Conservation (phyloP, 2,329 filamentous ascomycete genomes). For the Arthroderma uncinatum region DNA sequence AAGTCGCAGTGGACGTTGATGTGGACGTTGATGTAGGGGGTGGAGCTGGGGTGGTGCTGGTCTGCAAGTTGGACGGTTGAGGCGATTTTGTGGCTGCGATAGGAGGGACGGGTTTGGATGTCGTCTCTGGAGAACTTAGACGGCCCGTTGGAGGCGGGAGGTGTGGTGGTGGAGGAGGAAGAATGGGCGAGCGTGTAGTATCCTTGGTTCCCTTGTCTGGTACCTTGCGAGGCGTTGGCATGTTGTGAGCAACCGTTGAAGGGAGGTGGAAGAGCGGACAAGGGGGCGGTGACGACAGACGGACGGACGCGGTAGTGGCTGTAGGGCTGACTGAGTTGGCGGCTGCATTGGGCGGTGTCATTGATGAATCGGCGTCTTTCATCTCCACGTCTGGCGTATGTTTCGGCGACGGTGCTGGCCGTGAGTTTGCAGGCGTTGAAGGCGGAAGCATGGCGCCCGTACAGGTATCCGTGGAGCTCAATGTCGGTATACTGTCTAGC, state of each 20-base stretch:
- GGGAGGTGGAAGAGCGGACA: conserved; percentile 17
- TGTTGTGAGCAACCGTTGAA: conserved; percentile 30
- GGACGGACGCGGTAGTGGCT: neutral
- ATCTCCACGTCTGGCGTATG: conserved; percentile 13
- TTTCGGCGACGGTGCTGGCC: conserved; percentile 11
- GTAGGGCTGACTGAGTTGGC: neutral
- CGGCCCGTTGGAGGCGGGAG: neutral
- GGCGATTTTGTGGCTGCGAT: neutral
- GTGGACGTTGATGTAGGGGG: too few species aligned
- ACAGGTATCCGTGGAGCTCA: neutral
- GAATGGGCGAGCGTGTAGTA: conserved; percentile 29
- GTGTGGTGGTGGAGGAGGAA: conserved; percentile 16
- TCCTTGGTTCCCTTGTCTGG: conserved; percentile 41
- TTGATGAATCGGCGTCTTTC: conserved; percentile 31
- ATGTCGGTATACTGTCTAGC: neutral
- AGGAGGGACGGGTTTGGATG: neutral
- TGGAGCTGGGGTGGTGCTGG: neutral
- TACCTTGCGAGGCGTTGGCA: conserved; percentile 38
- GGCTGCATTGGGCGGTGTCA: conserved; percentile 15
- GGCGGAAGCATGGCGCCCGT: conserved; percentile 12
- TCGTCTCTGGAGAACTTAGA: neutral
- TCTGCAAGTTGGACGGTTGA: neutral
- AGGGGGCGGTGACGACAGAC: neutral
- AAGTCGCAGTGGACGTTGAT: neutral
- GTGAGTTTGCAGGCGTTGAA: conserved; percentile 9